phyloP scores from a whole-genome alignment of 169 alveolate genomes.

The Plasmodium sp. region DNA sequence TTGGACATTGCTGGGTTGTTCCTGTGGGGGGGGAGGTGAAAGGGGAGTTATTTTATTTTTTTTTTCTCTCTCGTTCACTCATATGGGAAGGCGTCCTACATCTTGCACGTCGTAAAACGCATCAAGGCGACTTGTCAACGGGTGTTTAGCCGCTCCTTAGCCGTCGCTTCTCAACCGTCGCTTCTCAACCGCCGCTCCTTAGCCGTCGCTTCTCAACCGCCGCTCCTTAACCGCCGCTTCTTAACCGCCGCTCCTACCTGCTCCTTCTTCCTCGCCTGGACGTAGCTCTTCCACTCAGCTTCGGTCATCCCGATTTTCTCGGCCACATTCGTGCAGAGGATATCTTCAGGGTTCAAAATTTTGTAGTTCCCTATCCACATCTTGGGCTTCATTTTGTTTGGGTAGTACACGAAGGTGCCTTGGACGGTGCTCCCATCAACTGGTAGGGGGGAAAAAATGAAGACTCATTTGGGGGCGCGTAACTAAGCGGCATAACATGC shows the following conservation, averaged over 20 bases:
- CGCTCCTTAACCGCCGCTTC: too few species aligned
- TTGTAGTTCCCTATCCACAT: conserved; percentile 84
- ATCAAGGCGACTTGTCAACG: background rate
- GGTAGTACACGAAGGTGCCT: conserved; percentile 81
- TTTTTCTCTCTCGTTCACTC: background rate
- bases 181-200: too few species aligned
- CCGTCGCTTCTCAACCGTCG: too few species aligned
- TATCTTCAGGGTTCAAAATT: conserved; percentile 81
- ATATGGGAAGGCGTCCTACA: background rate
- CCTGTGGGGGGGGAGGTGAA: background rate
- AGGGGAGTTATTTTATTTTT: background rate
- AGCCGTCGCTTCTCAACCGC: too few species aligned
- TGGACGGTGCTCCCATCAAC: conserved; percentile 64
- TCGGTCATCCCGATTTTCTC: conserved; percentile 70
- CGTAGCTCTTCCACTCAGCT: conserved; percentile 56
- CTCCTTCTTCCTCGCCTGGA: conserved; percentile 7
- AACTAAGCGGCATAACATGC: background rate
- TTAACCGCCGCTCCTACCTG: conserved; percentile 1
- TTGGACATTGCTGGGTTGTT: background rate
- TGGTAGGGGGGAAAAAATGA: background rate
- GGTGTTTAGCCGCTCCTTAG: background rate
- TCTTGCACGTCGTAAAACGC: background rate
- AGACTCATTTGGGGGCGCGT: background rate
- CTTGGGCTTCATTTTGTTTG: conserved; percentile 78
- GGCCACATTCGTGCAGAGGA: conserved; percentile 69